Evolutionary conservation across 2,329 filamentous ascomycete genomes (phyloP).

Genomic region (Chrysosporium queenslandicum): DNA sequence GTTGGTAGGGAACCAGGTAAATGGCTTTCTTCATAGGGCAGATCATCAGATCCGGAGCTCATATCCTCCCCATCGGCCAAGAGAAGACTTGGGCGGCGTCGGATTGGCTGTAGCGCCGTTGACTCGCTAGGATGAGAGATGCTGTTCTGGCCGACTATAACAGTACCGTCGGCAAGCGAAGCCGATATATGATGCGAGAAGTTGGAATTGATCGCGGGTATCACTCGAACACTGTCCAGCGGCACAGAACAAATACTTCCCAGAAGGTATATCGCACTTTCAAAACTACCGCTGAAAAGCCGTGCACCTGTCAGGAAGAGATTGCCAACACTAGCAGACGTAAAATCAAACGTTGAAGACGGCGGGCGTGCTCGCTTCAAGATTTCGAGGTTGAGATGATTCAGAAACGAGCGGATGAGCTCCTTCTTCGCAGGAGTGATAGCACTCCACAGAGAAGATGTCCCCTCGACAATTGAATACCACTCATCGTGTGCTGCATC

Average conservation of each 20-base stretch:
- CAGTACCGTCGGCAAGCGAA: slow-evolving; percentile 60
- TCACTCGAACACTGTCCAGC: slow-evolving; percentile 57
- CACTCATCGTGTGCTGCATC: slow-evolving; percentile 62
- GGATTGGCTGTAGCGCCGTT: slow-evolving; percentile 39
- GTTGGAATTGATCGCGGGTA: slow-evolving; percentile 88
- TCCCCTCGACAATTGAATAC: slow-evolving; percentile 78
- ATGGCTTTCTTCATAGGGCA: slow-evolving; percentile 36
- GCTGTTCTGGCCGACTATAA: slow-evolving; percentile 84
- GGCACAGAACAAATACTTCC: slow-evolving; percentile 80
- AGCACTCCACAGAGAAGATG: slow-evolving; percentile 62
- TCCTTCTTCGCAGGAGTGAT: slow-evolving; percentile 64
- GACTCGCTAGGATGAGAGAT: slow-evolving; percentile 74
- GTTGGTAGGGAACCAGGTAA: slow-evolving; percentile 60
- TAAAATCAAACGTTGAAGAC: slow-evolving; percentile 65
- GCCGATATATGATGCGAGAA: slow-evolving; percentile 93
- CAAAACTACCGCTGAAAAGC: slow-evolving; percentile 84
- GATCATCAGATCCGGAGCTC: slow-evolving; percentile 26
- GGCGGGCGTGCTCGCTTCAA: slow-evolving; percentile 62
- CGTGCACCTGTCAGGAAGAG: slow-evolving; percentile 74
- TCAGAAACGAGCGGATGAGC: slow-evolving; percentile 66
- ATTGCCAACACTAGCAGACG: slow-evolving; percentile 65
- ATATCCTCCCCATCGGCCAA: slow-evolving; percentile 24
- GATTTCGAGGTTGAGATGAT: slow-evolving; percentile 66
- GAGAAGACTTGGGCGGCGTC: slow-evolving; percentile 29
- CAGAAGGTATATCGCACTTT: slow-evolving; percentile 83